Percentiles rank a stretch among this genome's conserved stretches.
phyloP scores from a whole-genome alignment of 257 asterid species.

The Scutellaria minor region DNA sequence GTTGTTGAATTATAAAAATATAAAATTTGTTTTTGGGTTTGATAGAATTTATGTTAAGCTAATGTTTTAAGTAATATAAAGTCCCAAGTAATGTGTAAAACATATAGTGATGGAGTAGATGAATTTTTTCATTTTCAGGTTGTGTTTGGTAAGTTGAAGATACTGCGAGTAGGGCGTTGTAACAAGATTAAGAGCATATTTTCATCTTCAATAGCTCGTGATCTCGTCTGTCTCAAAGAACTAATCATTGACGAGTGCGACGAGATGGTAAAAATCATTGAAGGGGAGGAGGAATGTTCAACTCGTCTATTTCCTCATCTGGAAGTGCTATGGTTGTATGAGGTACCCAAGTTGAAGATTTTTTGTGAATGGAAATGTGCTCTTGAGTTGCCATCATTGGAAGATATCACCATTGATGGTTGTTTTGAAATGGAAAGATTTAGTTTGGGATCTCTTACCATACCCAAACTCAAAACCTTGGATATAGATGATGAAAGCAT shows the following conservation, averaged over 20 bases:
- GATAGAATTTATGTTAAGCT: too few relatives aligned
- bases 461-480: neutral
- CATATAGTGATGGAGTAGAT: too few relatives aligned
- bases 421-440: neutral
- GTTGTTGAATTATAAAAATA: too few relatives aligned
- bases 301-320: neutral
- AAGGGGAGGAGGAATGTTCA: neutral
- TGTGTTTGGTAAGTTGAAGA: too few relatives aligned
- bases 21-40: too few relatives aligned
- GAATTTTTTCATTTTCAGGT: too few relatives aligned
- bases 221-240: constrained; percentile 1
- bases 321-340: accelerated
- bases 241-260: neutral
- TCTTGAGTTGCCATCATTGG: neutral
- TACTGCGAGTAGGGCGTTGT: accelerated
- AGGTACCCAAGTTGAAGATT: too few relatives aligned
- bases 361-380: too few relatives aligned
- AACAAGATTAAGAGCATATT: neutral
- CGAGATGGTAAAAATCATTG: neutral
- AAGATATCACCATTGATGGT: neutral
- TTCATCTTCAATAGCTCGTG: neutral
- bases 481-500: too few relatives aligned
- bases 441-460: neutral
- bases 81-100: too few relatives aligned
- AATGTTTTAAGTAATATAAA: too few relatives aligned